Base-by-base conservation (phyloP, 169 alveolate genomes). In the Amoebophrya sp. region DNA sequence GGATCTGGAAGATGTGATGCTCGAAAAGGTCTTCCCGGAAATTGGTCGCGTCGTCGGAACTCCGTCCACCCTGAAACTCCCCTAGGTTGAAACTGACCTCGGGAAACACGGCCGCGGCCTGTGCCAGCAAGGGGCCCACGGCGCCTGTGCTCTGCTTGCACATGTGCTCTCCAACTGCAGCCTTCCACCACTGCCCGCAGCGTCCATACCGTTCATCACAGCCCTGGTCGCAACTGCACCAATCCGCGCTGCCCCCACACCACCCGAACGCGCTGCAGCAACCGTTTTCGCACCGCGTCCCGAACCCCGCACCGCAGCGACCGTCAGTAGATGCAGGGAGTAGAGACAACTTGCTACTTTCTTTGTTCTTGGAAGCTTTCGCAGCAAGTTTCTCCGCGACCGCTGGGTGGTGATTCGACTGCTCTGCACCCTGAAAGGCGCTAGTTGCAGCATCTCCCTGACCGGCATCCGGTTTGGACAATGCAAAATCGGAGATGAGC, bases 111-210 rank as follows among this genome's bases (percentile, higher is more conserved):
- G 12, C 32, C 35, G 83, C 12, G 12, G 35, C 35, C 35, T 66
- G 83, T 25, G 1, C 38, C 35, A 66, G 12, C 35, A 66, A 1
- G 39, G 1, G 39, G 32, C 32, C 32, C 29, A 66, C 83, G n/a
- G n/a, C n/a, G 83, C 83, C 83, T 1, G 1, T 25, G 18, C 38
- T 25, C 35, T 66, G 83, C 32, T 7, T 12, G 83, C 83, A 66
- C 38, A 66, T 18, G 32, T n/a, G 12, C 32, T 66, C 83, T 25
- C 83, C 83, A 0, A 25, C 32, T 1, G 12, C 10, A 3, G 35
- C 83, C 83, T 66, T 18, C 83, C 83, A 66, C 83, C 83, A 66
- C 38, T 66, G 83, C 83, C 83, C 83, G 35, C 83, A 66, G 83
- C 83, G 83, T 2, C 83, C 83, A n/a, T 25, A 66, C 83, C 83